Base-by-base conservation (phyloP, 257 asterid genomes). In the Penstemon eatonii region DNA sequence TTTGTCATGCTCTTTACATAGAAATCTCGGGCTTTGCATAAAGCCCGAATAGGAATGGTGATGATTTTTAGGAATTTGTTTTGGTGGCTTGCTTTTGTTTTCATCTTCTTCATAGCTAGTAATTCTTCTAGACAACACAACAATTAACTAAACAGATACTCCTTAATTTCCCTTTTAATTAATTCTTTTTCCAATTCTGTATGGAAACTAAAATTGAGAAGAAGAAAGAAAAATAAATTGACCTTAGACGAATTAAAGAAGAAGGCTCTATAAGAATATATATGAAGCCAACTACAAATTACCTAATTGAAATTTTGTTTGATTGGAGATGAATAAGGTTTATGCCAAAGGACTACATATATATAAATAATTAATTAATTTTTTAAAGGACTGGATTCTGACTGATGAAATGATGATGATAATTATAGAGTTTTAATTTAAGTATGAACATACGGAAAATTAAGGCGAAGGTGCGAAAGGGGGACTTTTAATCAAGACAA, bases 61-160 rank as follows among this genome's bases (percentile, higher is more conserved):
- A 90, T 74, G 61, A 90, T 79, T 36, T 86, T 54, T 68, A 86
- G 11, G 51, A 90, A 73, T 65, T 70, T 80, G 75, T 83, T 90
- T 4, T 81, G 80, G 3, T 79, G 69, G 60, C 84, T 68, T 6
- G 69, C 65, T 69, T 81, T 86, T 8, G 81, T 41, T 60, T 76
- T 88, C 90, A 83, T 87, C 40, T 57, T 73, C 10, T 6, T 42
- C 25, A 65, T 11, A 45, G 13, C 39, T 53, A 25, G 33, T 25
- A 25, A 25, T 25, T 25, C 33, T 25, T 25, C 33, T 25, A 25
- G 1, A 25, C 33, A 25, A 25, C 33, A 25, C 33, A 25, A 25
- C 33, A 25, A 25, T 15, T 15, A 15, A 1, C 33, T 2, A 25
- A 25, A 25, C 2, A 1, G 2, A 25, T 25, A 25, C 33, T 25